Evolutionary conservation across 139 green algal species (phyloP), one percentile per base, ranked within the genome.

Genomic region (Haematococcus lacustris): DNA sequence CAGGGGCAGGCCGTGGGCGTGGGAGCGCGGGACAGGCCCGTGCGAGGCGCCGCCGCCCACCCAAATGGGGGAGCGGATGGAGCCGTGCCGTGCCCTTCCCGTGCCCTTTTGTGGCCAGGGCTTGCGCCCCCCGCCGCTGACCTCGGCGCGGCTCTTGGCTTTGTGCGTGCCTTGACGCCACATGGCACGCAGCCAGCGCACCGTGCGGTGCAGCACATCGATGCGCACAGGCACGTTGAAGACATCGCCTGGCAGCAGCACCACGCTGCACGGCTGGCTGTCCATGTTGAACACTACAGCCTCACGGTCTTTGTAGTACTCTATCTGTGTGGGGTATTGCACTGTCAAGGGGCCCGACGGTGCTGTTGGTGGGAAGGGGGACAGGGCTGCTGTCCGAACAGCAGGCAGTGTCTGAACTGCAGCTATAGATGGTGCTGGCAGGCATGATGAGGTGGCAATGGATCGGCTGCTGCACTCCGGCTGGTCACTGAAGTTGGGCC

Each of bases 41-140:
- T 95, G 88, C 25, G 77, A 81, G 0, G 82, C 78, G 61, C 89
- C 93, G 28, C 93, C 93, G 26, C 93, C 93, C 5, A 85, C 69
- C 83, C 91, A 93, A 71, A 93, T 84, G 13, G 89, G 87, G 0
- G 87, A 86, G 61, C 91, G 81, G 51, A 78, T 92, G 21, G 84
- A 95, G 2, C 95, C 95, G 67, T 88, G 80, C 5, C 95, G 89
- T 6, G 95, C 91, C 41, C 89, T 88, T 33, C 95, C 95, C 2
- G 88, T 93, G 33, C 93, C 93, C 78, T 99, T 99, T 82, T 99
- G 95, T 66, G 88, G 88, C 78, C 89, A 93, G 0, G 95, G 95
- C 87, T 99, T 99, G 51, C 77, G 79, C 50, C 95, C 93, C 7
- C 95, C 95, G n/a, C 95, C 95, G 13, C 88, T 76, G 28, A 96